A percentile compares a stretch with the other conserved stretches of the same genome.
phyloP scores from a whole-genome alignment of 148 eudicot genomes.

The Nepenthes mirabilis region DNA sequence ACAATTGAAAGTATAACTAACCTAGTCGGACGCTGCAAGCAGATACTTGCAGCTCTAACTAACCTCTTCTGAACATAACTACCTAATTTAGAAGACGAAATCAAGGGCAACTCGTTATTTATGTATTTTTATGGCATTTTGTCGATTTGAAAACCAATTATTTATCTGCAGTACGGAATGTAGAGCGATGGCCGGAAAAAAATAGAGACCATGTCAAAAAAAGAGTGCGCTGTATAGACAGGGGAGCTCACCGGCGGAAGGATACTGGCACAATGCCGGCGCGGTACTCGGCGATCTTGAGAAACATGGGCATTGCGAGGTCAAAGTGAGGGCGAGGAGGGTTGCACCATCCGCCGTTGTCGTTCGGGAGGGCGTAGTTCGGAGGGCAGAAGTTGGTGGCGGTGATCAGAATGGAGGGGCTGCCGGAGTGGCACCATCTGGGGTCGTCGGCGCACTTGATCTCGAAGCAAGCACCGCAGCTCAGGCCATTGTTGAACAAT shows the following conservation, averaged over 20 bases:
- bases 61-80: no score
- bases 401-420: slow-evolving; percentile 68
- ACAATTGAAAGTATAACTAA: no score
- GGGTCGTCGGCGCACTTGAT: slow-evolving; percentile 67
- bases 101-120: no score
- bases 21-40: no score
- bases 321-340: slow-evolving; percentile 89
- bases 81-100: no score
- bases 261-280: slow-evolving; percentile 91
- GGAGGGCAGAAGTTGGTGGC: slow-evolving; percentile 97
- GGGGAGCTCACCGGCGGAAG: slow-evolving; percentile 46
- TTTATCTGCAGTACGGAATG: no score
- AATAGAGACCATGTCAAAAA: slow-evolving; percentile 1
- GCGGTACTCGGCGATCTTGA: slow-evolving; percentile 77
- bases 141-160: no score
- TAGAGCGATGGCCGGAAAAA: background rate
- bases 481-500: slow-evolving; percentile 70
- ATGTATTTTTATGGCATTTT: no score
- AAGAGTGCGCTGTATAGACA: background rate
- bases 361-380: slow-evolving; percentile 55
- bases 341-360: slow-evolving; percentile 95
- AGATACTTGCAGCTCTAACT: no score
- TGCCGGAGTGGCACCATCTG: slow-evolving; percentile 73
- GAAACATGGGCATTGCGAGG: slow-evolving; percentile 92
- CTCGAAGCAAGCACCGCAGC: slow-evolving; percentile 87